phyloP scores from a whole-genome alignment of 768 basidiomycete genomes.

The Calvatia gigantea region DNA sequence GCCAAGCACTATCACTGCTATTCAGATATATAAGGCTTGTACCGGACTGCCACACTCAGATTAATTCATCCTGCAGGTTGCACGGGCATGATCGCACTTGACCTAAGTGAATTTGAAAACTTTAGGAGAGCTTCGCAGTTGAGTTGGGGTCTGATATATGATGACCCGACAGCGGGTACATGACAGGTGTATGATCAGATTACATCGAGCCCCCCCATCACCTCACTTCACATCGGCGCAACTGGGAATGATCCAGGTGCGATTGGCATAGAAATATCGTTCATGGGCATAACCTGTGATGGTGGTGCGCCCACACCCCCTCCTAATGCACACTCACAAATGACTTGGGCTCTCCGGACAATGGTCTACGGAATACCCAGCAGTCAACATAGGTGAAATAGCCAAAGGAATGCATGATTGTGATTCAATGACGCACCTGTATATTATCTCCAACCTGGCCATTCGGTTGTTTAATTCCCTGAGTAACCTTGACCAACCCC shows the following conservation, averaged over 20 bases:
- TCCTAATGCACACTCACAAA: slow-evolving; percentile 78
- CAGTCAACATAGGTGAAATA: slow-evolving; percentile 10
- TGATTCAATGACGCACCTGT: slow-evolving; percentile 35
- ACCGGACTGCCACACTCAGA: neutral
- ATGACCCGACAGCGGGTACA: neutral
- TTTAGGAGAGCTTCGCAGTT: neutral
- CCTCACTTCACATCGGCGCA: neutral
- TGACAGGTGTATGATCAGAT: neutral
- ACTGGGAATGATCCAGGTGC: slow-evolving; percentile 4
- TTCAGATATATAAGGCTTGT: no score
- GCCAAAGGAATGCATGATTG: neutral
- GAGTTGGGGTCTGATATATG: neutral
- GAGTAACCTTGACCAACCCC: slow-evolving; percentile 78
- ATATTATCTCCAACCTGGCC: slow-evolving; percentile 41
- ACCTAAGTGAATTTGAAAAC: neutral
- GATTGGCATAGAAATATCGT: neutral
- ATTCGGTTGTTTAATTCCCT: slow-evolving; percentile 30
- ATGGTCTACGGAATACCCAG: slow-evolving; percentile 45
- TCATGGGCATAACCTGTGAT: slow-evolving; percentile 8
- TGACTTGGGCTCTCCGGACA: slow-evolving; percentile 80
- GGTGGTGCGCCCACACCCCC: slow-evolving; percentile 23
- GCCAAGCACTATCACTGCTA: neutral
- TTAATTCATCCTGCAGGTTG: no score
- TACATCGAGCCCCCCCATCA: neutral
- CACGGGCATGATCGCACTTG: no score